A percentile compares a stretch with the other conserved stretches of the same genome.
Evolutionary conservation across 2,329 filamentous ascomycete species (phyloP).

Genomic region (Sordariomycetes sp.): DNA sequence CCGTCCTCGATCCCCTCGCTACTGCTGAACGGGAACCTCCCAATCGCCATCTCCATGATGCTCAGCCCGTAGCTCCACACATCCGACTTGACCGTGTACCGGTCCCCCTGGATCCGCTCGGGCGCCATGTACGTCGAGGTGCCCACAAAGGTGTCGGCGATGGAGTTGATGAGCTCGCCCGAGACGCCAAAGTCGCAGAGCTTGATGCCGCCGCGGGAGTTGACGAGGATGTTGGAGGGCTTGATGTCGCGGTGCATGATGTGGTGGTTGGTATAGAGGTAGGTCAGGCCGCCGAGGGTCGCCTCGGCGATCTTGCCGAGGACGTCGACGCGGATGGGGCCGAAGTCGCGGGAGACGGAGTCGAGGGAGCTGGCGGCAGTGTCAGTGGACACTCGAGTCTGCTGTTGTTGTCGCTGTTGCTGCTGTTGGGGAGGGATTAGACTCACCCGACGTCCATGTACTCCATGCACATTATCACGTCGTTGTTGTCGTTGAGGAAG

Average conservation of each 20-base stretch:
- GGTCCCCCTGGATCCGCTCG: constrained; percentile 91
- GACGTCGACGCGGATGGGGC: constrained; percentile 89
- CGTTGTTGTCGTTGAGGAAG: constrained; percentile 90
- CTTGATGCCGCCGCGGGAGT: constrained; percentile 89
- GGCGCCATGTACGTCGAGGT: constrained; percentile 99
- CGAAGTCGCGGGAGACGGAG: constrained; percentile 86
- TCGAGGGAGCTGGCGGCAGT: constrained; percentile 60
- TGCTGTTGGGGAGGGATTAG: too few species aligned
- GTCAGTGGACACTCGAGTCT: too few species aligned
- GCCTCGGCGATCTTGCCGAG: constrained; percentile 96
- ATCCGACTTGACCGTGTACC: constrained; percentile 95
- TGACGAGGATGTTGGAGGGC: constrained; percentile 92
- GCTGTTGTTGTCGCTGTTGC: too few species aligned
- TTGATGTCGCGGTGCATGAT: constrained; percentile 99
- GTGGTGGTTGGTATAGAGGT: constrained; percentile 87
- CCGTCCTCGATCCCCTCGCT: constrained; percentile 58
- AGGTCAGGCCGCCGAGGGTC: constrained; percentile 82
- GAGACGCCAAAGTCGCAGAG: constrained; percentile 99
- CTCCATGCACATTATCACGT: constrained; percentile 99
- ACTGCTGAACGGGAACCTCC: constrained; percentile 85
- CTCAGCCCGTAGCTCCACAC: constrained; percentile 96
- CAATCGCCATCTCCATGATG: constrained; percentile 95
- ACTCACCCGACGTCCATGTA: constrained; percentile 97
- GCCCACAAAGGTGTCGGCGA: constrained; percentile 95
- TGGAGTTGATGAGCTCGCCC: constrained; percentile 92